A percentile compares a stretch with the other conserved stretches of the same genome.
These are phyloP conservation scores for Thermomucor indicae-seudaticae DNA, from an alignment of 371 early-diverging fungal genomes.

Conservation along the genomic window DNA sequence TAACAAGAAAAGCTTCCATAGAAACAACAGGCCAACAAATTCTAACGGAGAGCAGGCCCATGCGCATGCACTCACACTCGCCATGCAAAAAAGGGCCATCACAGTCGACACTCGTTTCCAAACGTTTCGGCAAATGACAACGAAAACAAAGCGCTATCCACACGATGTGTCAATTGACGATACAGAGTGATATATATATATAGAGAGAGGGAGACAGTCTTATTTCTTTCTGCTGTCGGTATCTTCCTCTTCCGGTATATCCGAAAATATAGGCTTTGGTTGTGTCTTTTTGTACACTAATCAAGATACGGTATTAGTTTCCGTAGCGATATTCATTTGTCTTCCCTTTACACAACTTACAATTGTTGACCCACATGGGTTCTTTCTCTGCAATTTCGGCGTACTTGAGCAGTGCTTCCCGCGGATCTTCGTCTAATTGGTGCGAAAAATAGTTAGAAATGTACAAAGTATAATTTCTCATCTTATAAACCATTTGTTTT, in stretches of 20 bases:
- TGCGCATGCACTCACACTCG: too few species aligned
- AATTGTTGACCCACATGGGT: constrained; percentile 82
- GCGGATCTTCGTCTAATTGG: constrained; percentile 88
- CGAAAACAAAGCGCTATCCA: too few species aligned
- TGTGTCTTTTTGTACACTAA: constrained; percentile 82
- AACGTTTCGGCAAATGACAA: too few species aligned
- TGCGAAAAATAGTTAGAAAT: neutral
- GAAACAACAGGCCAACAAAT: too few species aligned
- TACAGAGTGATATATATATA: too few species aligned
- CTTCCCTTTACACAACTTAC: constrained; percentile 17
- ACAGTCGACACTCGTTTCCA: too few species aligned
- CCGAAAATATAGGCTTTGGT: constrained; percentile 74
- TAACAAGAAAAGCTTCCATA: too few species aligned
- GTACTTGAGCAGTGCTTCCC: constrained; percentile 90
- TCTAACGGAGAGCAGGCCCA: too few species aligned
- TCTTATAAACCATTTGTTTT: neutral
- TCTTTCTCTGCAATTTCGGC: constrained; percentile 80
- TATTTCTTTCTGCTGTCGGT: constrained; percentile 12
- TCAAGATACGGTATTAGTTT: neutral
- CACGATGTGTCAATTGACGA: too few species aligned
- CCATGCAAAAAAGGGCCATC: too few species aligned
- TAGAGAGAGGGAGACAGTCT: too few species aligned
- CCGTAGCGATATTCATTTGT: neutral
- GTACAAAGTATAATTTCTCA: neutral
- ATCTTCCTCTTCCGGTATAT: constrained; percentile 62